phyloP scores from a whole-genome alignment of 2,329 filamentous ascomycete genomes.

The Teratosphaeria destructans region DNA sequence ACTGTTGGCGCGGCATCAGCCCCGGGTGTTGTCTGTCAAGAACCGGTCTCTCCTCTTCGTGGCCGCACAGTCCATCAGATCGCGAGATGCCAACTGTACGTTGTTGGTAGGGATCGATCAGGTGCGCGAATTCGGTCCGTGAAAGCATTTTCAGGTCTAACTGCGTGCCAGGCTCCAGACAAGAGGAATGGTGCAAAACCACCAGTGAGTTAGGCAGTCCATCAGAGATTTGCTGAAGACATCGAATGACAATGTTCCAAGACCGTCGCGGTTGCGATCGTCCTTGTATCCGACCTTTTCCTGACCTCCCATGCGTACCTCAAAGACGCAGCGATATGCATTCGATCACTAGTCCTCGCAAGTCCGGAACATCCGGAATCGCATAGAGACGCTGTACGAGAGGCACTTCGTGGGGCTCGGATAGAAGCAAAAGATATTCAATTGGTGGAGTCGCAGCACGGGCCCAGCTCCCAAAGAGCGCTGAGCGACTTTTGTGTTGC shows the following conservation, averaged over 20 bases:
- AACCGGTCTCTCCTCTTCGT: slow-evolving; percentile 12
- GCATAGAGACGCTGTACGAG: background rate
- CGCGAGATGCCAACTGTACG: slow-evolving; percentile 2
- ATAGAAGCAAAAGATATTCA: background rate
- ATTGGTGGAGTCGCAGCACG: background rate
- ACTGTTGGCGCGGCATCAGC: slow-evolving; percentile 14
- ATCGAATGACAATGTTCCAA: slow-evolving; percentile 4
- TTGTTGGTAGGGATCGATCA: background rate
- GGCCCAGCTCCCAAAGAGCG: background rate
- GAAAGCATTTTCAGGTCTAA: background rate
- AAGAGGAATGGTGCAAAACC: background rate
- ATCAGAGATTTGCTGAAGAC: background rate
- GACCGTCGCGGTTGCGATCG: slow-evolving; percentile 9
- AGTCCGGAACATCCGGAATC: slow-evolving; percentile 6
- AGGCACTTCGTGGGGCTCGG: background rate
- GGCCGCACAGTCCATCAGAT: slow-evolving; percentile 10
- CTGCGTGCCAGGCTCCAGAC: background rate
- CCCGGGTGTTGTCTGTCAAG: slow-evolving; percentile 8
- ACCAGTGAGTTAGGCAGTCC: slow-evolving; percentile 2
- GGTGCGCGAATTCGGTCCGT: background rate
- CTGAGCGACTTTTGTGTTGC: background rate
- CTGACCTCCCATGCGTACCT: slow-evolving; percentile 18
- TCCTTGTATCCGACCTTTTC: slow-evolving; percentile 17
- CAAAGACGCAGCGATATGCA: slow-evolving; percentile 13
- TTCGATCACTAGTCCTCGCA: slow-evolving; percentile 8